phyloP scores from a whole-genome alignment of 129 eudicot species.

The Cynara cardunculus region DNA sequence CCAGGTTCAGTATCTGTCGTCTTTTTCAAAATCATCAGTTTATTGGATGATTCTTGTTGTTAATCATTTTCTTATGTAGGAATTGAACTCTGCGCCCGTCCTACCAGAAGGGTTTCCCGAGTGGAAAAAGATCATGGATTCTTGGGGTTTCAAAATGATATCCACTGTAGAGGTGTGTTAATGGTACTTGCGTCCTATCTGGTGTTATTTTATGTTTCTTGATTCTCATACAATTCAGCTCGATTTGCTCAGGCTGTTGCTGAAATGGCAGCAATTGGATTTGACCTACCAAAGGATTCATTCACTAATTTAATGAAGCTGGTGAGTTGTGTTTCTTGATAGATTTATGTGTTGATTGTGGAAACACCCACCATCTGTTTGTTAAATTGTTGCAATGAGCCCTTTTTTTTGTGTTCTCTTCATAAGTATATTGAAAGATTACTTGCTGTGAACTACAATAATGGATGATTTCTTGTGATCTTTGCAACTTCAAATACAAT shows the following conservation, averaged over 20 bases:
- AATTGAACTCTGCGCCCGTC: slow-evolving; percentile 82
- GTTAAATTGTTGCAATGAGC: not conserved
- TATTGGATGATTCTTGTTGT: not conserved
- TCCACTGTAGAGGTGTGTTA: slow-evolving; percentile 65
- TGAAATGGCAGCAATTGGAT: slow-evolving; percentile 95
- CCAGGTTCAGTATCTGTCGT: slow-evolving; percentile 39
- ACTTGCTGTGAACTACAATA: not conserved
- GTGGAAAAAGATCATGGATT: slow-evolving; percentile 83
- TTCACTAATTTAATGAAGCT: slow-evolving; percentile 85
- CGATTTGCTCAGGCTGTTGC: slow-evolving; percentile 62
- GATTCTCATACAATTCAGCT: not conserved
- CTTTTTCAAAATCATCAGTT: not conserved
- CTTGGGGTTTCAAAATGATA: slow-evolving; percentile 91
- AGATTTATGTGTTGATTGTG: not conserved
- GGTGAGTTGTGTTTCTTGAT: slow-evolving; percentile 22
- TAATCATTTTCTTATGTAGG: slow-evolving; percentile 39
- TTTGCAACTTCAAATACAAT: not conserved
- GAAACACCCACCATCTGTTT: not conserved
- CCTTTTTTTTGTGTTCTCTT: not conserved
- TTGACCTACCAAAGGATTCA: slow-evolving; percentile 76
- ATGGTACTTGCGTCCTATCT: not conserved
- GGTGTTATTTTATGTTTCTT: not conserved
- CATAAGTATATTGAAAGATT: not conserved
- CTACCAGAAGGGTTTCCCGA: slow-evolving; percentile 83
- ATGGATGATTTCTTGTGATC: not conserved